Base-by-base conservation (phyloP, 768 basidiomycete genomes). In the Suillus placidus region DNA sequence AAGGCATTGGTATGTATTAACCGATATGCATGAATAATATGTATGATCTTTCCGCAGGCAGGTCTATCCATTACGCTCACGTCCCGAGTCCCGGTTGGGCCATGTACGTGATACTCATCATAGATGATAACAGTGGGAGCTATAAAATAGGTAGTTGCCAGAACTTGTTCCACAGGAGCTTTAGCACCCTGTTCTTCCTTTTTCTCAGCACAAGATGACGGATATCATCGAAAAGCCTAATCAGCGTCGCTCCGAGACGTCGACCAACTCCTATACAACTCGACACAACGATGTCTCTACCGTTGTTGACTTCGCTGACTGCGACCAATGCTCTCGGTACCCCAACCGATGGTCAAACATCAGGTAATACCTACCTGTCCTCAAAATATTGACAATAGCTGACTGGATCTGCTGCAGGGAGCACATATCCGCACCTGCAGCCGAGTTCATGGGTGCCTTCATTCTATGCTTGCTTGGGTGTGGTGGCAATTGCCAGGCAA, bases 371-470 rank as follows among this genome's bases (percentile, higher is more conserved):
- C 23, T 79, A 70, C 20, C 13, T 37, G 23, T 60, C 35, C 20
- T 57, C 49, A 38, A 40, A 47, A 38, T 23, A 23, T 32, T 9
- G 43, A 18, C n/a, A 18, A 14, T 30, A 10, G 14, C 10, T 47
- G 64, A 23, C 35, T 30, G 14, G 6, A 34, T 10, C 14, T n/a
- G 14, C 54, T 61, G 51, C 45, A 83, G 84, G 14, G 73, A 79
- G 55, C 68, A 71, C 54, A 69, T 87, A 34, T 76, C 81, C 58
- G 87, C 88, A 73, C 81, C 84, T 35, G 80, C 79, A 30, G 87
- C 85, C 18, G 87, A 88, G 72, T 85, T 87, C 67, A 70, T 87
- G 49, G 86, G 86, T 13, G 79, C 80, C 20, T 80, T 80, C 60
- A 74, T 87, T 32, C 74, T 87, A n/a, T 78, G 86, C 60, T 81